Evolutionary conservation across 2,329 filamentous ascomycete genomes (phyloP).

Genomic region (Fusarium palustre): DNA sequence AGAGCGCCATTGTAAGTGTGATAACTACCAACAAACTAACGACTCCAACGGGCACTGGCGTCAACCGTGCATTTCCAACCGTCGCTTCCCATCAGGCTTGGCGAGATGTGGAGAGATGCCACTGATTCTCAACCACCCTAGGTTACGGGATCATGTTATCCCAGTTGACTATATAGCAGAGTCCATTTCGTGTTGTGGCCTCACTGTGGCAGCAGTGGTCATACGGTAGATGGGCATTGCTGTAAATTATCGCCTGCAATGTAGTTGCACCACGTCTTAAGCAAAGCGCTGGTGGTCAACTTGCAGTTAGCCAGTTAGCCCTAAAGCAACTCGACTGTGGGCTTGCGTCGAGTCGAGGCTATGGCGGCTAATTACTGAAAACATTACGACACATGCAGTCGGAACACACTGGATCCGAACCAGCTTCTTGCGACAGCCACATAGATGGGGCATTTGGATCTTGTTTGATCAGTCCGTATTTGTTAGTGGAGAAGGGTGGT

Average conservation of each 20-base stretch:
- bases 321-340: not conserved
- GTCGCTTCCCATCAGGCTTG: constrained; percentile 13
- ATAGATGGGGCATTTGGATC: not conserved
- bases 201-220: not conserved
- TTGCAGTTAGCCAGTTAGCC: not conserved
- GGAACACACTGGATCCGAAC: not conserved
- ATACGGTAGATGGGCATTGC: not conserved
- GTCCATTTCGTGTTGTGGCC: not conserved
- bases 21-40: not conserved
- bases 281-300: not conserved
- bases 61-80: constrained; percentile 12
- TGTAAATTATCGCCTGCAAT: not conserved
- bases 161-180: not conserved
- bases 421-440: not conserved
- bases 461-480: not conserved
- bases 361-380: constrained; percentile 1
- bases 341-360: not conserved
- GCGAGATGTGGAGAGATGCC: not conserved
- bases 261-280: not conserved
- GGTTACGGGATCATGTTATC: not conserved
- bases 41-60: constrained; percentile 17
- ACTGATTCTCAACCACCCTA: not conserved
- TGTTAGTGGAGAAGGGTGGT: constrained; percentile 1
- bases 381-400: not conserved
- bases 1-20: not conserved